Evolutionary conservation across 257 asterid genomes (phyloP), one percentile per base, ranked within the genome.

Genomic region (Sherardia arvensis): DNA sequence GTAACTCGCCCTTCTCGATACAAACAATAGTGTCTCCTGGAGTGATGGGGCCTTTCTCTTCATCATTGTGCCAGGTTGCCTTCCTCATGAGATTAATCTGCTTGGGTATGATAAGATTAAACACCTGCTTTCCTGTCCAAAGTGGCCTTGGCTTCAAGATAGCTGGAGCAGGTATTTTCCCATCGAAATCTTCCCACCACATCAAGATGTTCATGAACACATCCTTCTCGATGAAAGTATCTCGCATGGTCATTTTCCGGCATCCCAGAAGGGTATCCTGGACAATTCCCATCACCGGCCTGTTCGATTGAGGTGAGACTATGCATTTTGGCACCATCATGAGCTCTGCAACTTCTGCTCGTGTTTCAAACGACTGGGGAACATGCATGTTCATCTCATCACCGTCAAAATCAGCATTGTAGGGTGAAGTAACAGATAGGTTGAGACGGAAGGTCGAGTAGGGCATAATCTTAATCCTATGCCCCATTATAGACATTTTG

Each of bases 141-240:
- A 93, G 90, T 63, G 99, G 99, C 75, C 88, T 87, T 28, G 99
- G 99, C 70, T 93, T 93, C 78, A 93, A 77, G 72, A 93, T 87
- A 29, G 91, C 90, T 54, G 99, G 99, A 65, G 97, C 97, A 15
- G 99, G 99, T 49, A 93, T 83, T 80, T 87, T 90, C 74, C 97
- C 99, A 68, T 93, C 99, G 71, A 93, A 93, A 85, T 93, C 99
- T 75, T 90, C 99, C 99, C 99, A 93, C 97, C 99, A 93, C 99
- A 93, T 93, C 67, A 93, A 82, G 53, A 84, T 93, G 78, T 93
- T 93, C 99, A 93, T 93, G 64, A 93, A 93, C 40, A 93, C 99
- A 79, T 93, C 99, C 97, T 93, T 93, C 64, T 93, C 99, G 67
- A 93, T 93, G 77, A 93, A 93, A 54, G 99, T 85, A 64, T 93